These are phyloP conservation scores for Boletellus dicymbophilus DNA, from an alignment of 1,284 basidiomycete genomes.

Conservation along the genomic window DNA sequence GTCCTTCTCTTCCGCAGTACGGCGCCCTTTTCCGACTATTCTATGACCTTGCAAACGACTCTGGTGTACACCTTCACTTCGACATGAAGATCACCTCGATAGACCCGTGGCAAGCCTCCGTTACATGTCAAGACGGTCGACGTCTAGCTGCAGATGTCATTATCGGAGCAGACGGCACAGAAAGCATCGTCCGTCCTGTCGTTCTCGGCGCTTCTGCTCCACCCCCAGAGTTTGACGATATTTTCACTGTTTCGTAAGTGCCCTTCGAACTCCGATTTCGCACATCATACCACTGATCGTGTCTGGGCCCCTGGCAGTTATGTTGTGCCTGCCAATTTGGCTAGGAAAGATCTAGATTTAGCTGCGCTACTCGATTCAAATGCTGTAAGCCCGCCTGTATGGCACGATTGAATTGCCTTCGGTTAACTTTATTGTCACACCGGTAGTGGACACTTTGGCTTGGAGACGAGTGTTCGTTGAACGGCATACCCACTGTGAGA, in stretches of 20 bases:
- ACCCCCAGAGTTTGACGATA: slow-evolving; percentile 41
- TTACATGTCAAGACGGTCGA: slow-evolving; percentile 43
- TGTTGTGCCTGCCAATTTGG: slow-evolving; percentile 34
- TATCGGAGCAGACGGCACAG: slow-evolving; percentile 55
- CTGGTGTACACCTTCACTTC: slow-evolving; percentile 50
- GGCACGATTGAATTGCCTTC: not conserved
- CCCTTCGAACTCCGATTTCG: too few species aligned
- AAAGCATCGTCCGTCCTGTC: slow-evolving; percentile 52
- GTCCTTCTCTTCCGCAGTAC: slow-evolving; percentile 37
- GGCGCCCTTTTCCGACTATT: slow-evolving; percentile 57
- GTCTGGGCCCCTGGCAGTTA: too few species aligned
- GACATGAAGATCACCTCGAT: slow-evolving; percentile 44
- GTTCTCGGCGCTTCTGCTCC: slow-evolving; percentile 32
- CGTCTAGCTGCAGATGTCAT: slow-evolving; percentile 47
- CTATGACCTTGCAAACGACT: slow-evolving; percentile 46
- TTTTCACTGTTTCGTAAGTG: slow-evolving; percentile 42
- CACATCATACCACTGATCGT: not conserved
- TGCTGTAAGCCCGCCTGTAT: slow-evolving; percentile 28
- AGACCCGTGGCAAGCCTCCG: slow-evolving; percentile 38
- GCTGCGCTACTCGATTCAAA: slow-evolving; percentile 28
- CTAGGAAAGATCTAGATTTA: slow-evolving; percentile 40
- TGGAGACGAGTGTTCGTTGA: slow-evolving; percentile 21
- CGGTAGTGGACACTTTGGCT: slow-evolving; percentile 25
- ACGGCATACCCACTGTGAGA: slow-evolving; percentile 21
- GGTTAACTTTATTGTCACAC: too few species aligned